phyloP scores from a whole-genome alignment of 805 yeast species.

The Wickerhamomyces xylosicus region DNA sequence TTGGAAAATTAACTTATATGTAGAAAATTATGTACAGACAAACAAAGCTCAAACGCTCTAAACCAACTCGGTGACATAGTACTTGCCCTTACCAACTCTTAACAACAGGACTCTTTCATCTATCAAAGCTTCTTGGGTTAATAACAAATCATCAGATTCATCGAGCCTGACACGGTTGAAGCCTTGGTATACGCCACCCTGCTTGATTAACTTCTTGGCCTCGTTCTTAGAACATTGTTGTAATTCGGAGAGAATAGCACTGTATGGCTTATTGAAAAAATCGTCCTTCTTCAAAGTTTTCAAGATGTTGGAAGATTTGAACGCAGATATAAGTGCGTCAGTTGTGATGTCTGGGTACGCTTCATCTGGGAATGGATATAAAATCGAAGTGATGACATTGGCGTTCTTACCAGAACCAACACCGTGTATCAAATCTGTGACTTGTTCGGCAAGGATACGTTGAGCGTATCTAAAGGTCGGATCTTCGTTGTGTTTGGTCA shows the following conservation, averaged over 20 bases:
- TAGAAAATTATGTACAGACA: not conserved
- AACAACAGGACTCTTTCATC: conserved; percentile 53
- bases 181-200: conserved; percentile 72
- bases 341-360: conserved; percentile 37
- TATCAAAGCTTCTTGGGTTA: conserved; percentile 39
- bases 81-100: conserved; percentile 67
- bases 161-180: conserved; percentile 42
- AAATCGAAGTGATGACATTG: conserved; percentile 50
- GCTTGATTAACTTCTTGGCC: conserved; percentile 47
- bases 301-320: conserved; percentile 48
- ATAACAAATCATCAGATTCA: conserved; percentile 37
- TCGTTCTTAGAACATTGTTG: conserved; percentile 43
- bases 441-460: conserved; percentile 67
- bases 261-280: conserved; percentile 31
- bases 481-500: conserved; percentile 40
- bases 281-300: conserved; percentile 24
- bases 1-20: not conserved
- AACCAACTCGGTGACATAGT: conserved; percentile 38
- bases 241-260: conserved; percentile 39
- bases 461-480: conserved; percentile 72
- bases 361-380: conserved; percentile 50
- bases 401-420: conserved; percentile 63
- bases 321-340: conserved; percentile 42
- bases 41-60: not conserved
- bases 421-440: conserved; percentile 84